These are phyloP conservation scores for Gossypium turneri DNA, from an alignment of 345 rosid genomes.

Conservation along the genomic window DNA sequence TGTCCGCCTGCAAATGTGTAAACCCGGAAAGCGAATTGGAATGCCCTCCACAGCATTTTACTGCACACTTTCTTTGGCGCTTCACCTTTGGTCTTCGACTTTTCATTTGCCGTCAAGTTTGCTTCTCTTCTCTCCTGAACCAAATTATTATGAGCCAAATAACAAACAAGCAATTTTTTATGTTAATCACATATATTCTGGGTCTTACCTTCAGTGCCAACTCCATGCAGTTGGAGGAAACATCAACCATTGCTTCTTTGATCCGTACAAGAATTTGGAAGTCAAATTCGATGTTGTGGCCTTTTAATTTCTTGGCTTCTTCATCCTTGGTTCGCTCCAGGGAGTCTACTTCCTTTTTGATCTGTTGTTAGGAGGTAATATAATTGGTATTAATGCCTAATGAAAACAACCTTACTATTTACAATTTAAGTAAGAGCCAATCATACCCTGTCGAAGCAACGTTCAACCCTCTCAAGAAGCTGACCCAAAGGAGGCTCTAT, in stretches of 20 bases:
- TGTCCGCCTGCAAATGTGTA: constrained; percentile 87
- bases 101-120: constrained; percentile 35
- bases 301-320: constrained; percentile 69
- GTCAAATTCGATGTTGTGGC: constrained; percentile 68
- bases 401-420: background rate
- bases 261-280: constrained; percentile 59
- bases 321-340: constrained; percentile 84
- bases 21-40: constrained; percentile 80
- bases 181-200: no score
- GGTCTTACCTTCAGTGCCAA: constrained; percentile 58
- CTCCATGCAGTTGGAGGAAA: constrained; percentile 87
- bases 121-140: constrained; percentile 63
- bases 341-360: constrained; percentile 70
- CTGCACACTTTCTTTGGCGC: constrained; percentile 27
- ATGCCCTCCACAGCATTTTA: constrained; percentile 77
- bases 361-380: constrained; percentile 26
- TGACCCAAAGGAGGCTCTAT: constrained; percentile 56
- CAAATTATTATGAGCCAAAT: background rate
- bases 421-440: background rate
- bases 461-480: constrained; percentile 77
- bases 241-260: constrained; percentile 84
- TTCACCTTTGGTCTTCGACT: constrained; percentile 30
- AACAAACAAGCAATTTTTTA: background rate
- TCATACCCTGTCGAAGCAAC: constrained; percentile 72
- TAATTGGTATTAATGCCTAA: background rate